These are phyloP conservation scores for Colletotrichum costaricense DNA, from an alignment of 2,329 filamentous ascomycete genomes.

Conservation along the genomic window DNA sequence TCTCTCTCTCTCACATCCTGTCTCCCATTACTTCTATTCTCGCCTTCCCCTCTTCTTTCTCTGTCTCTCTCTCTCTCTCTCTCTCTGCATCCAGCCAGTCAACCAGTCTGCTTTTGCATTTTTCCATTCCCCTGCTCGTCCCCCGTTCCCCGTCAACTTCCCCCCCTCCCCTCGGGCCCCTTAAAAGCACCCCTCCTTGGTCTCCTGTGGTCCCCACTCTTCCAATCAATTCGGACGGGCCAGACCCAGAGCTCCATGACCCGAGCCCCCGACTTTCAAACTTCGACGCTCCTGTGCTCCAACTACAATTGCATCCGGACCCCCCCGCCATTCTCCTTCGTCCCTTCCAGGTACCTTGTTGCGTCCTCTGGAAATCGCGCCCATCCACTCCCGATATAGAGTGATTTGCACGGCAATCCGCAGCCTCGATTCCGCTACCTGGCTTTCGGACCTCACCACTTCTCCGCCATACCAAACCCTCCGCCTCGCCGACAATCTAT, in stretches of 20 bases:
- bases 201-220: constrained; percentile 26
- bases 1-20: not conserved
- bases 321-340: constrained; percentile 30
- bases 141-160: constrained; percentile 26
- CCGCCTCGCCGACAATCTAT: constrained; percentile 12
- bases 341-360: constrained; percentile 32
- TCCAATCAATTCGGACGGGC: constrained; percentile 35
- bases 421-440: constrained; percentile 4
- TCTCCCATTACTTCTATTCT: not conserved
- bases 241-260: constrained; percentile 31
- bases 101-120: constrained; percentile 22
- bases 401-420: constrained; percentile 26
- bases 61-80: not conserved
- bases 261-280: constrained; percentile 31
- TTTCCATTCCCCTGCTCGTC: constrained; percentile 18
- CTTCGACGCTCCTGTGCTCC: constrained; percentile 29
- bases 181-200: constrained; percentile 11
- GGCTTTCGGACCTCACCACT: constrained; percentile 6
- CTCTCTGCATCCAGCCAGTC: not conserved
- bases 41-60: not conserved
- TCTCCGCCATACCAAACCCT: constrained; percentile 1
- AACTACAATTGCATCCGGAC: constrained; percentile 34
- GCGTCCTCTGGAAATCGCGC: constrained; percentile 22
- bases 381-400: constrained; percentile 23
- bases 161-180: not conserved